Evolutionary conservation across 2,329 filamentous ascomycete species (phyloP).

Genomic region (Leptosphaerulina australis): DNA sequence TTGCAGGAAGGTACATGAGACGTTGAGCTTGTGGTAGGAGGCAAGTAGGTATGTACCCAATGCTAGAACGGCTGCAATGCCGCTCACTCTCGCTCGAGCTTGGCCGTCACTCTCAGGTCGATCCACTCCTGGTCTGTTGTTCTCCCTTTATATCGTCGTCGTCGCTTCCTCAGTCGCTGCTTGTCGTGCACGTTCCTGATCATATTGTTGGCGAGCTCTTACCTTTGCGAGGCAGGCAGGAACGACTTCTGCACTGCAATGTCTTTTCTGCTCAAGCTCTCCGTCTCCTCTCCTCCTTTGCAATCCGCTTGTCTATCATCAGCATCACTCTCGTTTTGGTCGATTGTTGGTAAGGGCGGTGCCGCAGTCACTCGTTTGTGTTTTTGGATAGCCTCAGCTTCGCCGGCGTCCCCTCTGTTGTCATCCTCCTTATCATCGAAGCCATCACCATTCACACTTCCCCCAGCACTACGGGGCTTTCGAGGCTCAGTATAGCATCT

Average conservation of each 20-base stretch:
- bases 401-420: slow-evolving; percentile 26
- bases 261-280: background rate
- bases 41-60: slow-evolving; percentile 12
- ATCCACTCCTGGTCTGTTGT: background rate
- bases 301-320: slow-evolving; percentile 16
- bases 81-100: background rate
- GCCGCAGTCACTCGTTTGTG: slow-evolving; percentile 23
- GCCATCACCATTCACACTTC: slow-evolving; percentile 21
- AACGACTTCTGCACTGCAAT: background rate
- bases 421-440: slow-evolving; percentile 25
- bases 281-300: background rate
- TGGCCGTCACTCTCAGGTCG: background rate
- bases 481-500: background rate
- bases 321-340: slow-evolving; percentile 26
- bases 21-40: background rate
- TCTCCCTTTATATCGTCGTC: background rate
- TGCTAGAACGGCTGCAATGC: slow-evolving; percentile 1
- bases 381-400: slow-evolving; percentile 30
- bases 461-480: slow-evolving; percentile 11
- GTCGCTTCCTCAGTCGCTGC: background rate
- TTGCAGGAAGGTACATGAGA: background rate
- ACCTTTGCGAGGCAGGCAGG: slow-evolving; percentile 3
- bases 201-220: background rate
- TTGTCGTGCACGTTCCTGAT: background rate
- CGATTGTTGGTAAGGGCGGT: slow-evolving; percentile 20